These are phyloP conservation scores for Aureobasidium sp. DNA, from an alignment of 2,329 filamentous ascomycete genomes.

Conservation along the genomic window DNA sequence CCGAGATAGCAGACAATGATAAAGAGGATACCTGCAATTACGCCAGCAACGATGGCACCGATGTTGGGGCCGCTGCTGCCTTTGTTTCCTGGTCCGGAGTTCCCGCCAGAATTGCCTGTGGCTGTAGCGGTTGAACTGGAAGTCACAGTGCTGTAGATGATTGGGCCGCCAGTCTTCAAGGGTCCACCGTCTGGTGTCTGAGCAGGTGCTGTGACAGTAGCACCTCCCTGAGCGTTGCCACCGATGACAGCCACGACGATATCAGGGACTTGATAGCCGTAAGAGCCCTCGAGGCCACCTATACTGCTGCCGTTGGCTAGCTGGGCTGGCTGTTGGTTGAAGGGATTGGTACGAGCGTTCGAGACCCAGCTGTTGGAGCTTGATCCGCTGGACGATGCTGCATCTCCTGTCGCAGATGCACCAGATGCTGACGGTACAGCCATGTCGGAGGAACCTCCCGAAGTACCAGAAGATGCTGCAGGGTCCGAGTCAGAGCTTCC, in stretches of 20 bases:
- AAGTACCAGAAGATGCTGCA: slow-evolving; percentile 18
- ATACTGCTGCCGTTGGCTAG: slow-evolving; percentile 36
- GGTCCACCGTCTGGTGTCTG: slow-evolving; percentile 58
- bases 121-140: slow-evolving; percentile 38
- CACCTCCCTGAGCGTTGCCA: slow-evolving; percentile 55
- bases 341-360: slow-evolving; percentile 27
- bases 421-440: slow-evolving; percentile 10
- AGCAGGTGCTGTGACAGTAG: slow-evolving; percentile 57
- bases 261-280: slow-evolving; percentile 61
- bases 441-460: slow-evolving; percentile 11
- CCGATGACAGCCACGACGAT: slow-evolving; percentile 58
- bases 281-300: slow-evolving; percentile 49
- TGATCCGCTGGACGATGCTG: slow-evolving; percentile 10
- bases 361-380: slow-evolving; percentile 22
- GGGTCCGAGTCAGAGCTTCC: slow-evolving; percentile 43
- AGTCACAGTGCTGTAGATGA: slow-evolving; percentile 57
- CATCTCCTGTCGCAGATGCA: neutral
- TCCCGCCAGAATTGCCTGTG: slow-evolving; percentile 36
- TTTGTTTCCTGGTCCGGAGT: slow-evolving; percentile 32
- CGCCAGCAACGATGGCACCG: slow-evolving; percentile 47
- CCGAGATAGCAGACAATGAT: slow-evolving; percentile 55
- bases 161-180: slow-evolving; percentile 58
- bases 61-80: slow-evolving; percentile 35
- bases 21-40: slow-evolving; percentile 58
- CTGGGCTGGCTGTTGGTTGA: slow-evolving; percentile 45